Base-by-base conservation (phyloP, 163 green algal species). In the Chlorella variabilis region DNA sequence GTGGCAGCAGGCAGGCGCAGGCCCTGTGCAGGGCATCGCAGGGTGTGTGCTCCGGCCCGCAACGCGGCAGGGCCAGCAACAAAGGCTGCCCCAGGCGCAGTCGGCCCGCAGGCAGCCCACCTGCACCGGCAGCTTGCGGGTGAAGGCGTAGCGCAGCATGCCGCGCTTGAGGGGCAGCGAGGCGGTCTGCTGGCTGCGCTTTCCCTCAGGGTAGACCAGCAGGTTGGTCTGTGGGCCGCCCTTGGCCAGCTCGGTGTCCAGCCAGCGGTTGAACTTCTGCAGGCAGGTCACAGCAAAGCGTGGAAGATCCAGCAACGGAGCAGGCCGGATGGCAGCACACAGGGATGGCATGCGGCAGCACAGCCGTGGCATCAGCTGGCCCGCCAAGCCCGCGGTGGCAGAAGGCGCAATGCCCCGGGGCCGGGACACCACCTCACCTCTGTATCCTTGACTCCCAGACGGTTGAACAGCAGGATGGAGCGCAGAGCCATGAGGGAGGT, bases 121-220 rank as follows among this genome's bases (percentile, higher is more conserved):
- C 89, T 96, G 93, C 56, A 96, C 87, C 0, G 92, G 89, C 68
- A 94, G 70, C 76, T 91, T 90, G 38, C 93, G 78, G 74, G 81
- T 86, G 89, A 91, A 94, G 0, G 89, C 92, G 85, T 94, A 98
- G 63, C 92, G 84, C 68, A 98, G 89, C 92, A 98, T 98, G 62
- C 94, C 94, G 25, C 93, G 87, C 85, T 96, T 96, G 27, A 98
- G 86, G 0, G 94, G 92, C 74, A 97, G 84, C 15, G 89, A 93
- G 17, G 84, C 54, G 1, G 83, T 49, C 54, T 65, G 41, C 59
- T 69, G 51, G 54, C 39, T 59, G 48, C 65, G 77, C 15, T 13
- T 71, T 39, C 61, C 66, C 29, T 81, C 59, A 0, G 79, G 79
- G 70, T 81, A 80, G 9, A 85, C 89, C 17, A 97, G 68, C 39